Conservation (phyloP, 1,139 yeast genomes). For the Eremothecium gossypii region DNA sequence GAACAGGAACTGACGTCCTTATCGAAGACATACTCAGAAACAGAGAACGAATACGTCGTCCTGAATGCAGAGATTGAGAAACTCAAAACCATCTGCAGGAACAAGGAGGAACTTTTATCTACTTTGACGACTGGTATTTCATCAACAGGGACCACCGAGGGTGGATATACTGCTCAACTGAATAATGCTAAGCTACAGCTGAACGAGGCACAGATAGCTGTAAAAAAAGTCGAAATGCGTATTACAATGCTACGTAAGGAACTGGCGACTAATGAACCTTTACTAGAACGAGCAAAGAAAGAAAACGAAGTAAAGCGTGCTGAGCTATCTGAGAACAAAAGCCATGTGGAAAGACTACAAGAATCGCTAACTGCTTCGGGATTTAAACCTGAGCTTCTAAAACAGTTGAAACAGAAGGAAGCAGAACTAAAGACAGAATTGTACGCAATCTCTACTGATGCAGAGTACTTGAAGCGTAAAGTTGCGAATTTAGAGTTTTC, state of each 20-base stretch:
- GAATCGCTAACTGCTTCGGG: constrained; percentile 46
- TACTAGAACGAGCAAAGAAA: constrained; percentile 43
- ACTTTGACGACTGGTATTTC: constrained; percentile 88
- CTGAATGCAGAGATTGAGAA: constrained; percentile 38
- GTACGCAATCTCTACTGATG: constrained; percentile 39
- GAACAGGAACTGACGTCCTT: constrained; percentile 23
- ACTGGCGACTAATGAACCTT: constrained; percentile 42
- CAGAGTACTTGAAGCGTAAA: constrained; percentile 51
- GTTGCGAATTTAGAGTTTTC: constrained; percentile 71
- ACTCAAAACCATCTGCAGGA: constrained; percentile 43
- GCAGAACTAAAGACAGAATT: constrained; percentile 31
- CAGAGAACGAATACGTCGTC: constrained; percentile 36
- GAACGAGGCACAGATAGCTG: constrained; percentile 45
- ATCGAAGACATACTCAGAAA: constrained; percentile 21
- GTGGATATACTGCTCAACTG: constrained; percentile 73
- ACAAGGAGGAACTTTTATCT: constrained; percentile 72
- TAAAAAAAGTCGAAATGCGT: constrained; percentile 55
- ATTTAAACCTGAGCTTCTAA: constrained; percentile 43
- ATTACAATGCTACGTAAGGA: constrained; percentile 50
- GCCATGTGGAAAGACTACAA: constrained; percentile 36
- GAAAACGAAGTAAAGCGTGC: constrained; percentile 40
- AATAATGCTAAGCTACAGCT: constrained; percentile 53
- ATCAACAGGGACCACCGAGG: constrained; percentile 65
- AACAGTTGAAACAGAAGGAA: constrained; percentile 41
- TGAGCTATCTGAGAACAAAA: constrained; percentile 39